Evolutionary conservation across 176 grass and related monocot species (phyloP), one percentile per base, ranked within the genome.

Genomic region (Metroxylon sagu): DNA sequence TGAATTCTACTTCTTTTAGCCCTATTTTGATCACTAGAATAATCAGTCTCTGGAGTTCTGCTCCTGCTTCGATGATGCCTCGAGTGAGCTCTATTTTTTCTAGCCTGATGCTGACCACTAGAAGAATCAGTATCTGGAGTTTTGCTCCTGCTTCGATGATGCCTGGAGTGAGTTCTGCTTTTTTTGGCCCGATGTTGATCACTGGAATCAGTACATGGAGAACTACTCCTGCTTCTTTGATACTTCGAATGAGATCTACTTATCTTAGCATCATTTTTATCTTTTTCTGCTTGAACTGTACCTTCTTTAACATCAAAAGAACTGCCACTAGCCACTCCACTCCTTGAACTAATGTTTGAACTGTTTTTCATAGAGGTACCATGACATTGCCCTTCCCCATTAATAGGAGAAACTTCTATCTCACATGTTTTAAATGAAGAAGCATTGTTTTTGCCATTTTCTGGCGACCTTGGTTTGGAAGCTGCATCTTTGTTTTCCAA

Each of bases 91-190:
- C 81, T 88, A 43, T 43, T 7, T 80, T 77, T 85, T 56, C 59
- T 89, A 59, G 57, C 59, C 15, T 49, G 48, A 48, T 60, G 49
- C 6, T 7, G 67, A 70, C 80, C 84, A 72, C 73, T 66, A 57
- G 80, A 86, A 65, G 52, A 84, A 75, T 83, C 85, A 74, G 77
- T 76, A 43, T 64, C 86, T 52, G 78, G 54, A 28, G 54, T 62
- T 67, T 35, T 70, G 61, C 31, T 69, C 50, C 62, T 54, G 54
- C 27, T 50, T 52, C 31, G 27, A 62, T 60, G 56, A 60, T 68
- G 67, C 54, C 62, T 74, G 26, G 19, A 68, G 17, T 6, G 48
- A 66, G 57, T 53, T 29, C 25, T 57, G 43, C 28, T 64, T 81
- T 70, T 60, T 55, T 69, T 64, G 28, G 49, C 14, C 57, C 52